A percentile compares a stretch with the other conserved stretches of the same genome.
These are phyloP conservation scores for Cladosporium sp. DNA, from an alignment of 2,329 filamentous ascomycete species.

Conservation along the genomic window DNA sequence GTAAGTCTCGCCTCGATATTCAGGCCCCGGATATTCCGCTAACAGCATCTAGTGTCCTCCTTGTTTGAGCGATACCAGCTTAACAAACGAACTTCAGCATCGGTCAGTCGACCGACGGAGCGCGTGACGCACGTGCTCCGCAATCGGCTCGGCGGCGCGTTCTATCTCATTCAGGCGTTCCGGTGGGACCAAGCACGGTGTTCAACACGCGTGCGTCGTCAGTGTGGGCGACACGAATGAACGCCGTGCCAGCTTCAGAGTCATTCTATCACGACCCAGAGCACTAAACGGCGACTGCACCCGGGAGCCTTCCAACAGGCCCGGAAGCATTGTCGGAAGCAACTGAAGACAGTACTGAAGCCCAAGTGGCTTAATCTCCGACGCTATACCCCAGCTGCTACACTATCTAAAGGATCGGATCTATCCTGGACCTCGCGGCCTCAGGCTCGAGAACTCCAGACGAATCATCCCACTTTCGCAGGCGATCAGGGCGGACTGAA, in stretches of 20 bases:
- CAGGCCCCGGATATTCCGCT: background rate
- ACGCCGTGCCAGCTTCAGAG: conserved; percentile 1
- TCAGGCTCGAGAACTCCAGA: conserved; percentile 2
- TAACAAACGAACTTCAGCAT: background rate
- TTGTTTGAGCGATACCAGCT: conserved; percentile 6
- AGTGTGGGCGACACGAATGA: background rate
- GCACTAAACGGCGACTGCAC: background rate
- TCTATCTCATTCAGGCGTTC: conserved; percentile 7
- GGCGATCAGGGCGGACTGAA: background rate
- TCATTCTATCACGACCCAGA: background rate
- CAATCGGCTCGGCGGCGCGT: background rate
- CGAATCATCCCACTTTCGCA: conserved; percentile 11
- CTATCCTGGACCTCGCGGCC: background rate
- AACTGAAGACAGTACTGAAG: background rate
- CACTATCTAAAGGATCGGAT: background rate
- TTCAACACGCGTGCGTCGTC: conserved; percentile 1
- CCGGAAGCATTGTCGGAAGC: conserved; percentile 9
- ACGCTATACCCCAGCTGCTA: background rate
- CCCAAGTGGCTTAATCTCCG: conserved; percentile 2
- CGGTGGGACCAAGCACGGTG: background rate
- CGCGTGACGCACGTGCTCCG: background rate
- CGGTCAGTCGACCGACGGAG: background rate
- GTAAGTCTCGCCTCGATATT: conserved; percentile 3
- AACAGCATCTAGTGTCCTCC: conserved; percentile 7
- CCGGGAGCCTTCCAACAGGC: conserved; percentile 1